Evolutionary conservation across 768 basidiomycete species (phyloP).

Genomic region (Pleurotus giganteus): DNA sequence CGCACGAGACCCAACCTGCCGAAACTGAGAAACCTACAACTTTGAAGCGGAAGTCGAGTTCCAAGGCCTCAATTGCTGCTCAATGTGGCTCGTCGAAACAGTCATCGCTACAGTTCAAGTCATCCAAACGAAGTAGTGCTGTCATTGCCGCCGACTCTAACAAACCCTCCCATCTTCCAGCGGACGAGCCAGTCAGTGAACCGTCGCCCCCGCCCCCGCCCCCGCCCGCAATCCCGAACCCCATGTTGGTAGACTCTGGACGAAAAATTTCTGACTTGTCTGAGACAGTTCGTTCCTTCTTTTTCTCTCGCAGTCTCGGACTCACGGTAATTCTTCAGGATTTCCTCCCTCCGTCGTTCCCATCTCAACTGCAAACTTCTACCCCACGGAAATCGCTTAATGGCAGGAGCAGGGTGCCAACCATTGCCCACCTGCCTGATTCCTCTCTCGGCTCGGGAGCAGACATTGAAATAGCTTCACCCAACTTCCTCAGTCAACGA

Average conservation of each 20-base stretch:
- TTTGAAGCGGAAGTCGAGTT: not conserved
- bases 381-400: constrained; percentile 37
- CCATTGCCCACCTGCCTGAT: constrained; percentile 31
- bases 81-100: not conserved
- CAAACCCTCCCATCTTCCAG: not conserved
- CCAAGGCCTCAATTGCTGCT: not conserved
- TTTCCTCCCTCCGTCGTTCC: constrained; percentile 58
- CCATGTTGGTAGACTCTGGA: not conserved
- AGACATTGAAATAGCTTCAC: not conserved
- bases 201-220: not conserved
- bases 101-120: constrained; percentile 3
- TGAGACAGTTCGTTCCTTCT: constrained; percentile 22
- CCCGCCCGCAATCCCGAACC: not conserved
- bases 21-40: constrained; percentile 14
- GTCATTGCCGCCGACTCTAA: not conserved
- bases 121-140: constrained; percentile 2
- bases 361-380: constrained; percentile 49
- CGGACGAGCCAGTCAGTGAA: not conserved
- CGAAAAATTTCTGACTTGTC: constrained; percentile 21
- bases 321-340: constrained; percentile 24
- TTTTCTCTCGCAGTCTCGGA: not conserved
- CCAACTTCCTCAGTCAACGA: not conserved
- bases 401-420: constrained; percentile 39
- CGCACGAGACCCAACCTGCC: constrained; percentile 33
- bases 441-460: constrained; percentile 22